Evolutionary conservation across 306 rosid genomes (phyloP).

Genomic region (Luffa acutangula): DNA sequence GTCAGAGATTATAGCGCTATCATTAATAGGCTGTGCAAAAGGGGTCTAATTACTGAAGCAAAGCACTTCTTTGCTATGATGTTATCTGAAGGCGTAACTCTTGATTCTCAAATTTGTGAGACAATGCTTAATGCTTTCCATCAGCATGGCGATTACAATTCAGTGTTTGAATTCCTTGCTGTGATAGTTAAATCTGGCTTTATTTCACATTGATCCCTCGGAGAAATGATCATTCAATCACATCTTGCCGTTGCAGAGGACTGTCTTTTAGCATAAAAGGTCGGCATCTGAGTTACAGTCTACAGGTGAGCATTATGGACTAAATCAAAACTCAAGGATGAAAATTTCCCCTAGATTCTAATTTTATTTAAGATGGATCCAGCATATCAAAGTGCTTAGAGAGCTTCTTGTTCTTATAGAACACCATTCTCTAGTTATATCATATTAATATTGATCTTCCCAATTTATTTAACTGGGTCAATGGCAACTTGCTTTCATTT

Average conservation of each 20-base stretch:
- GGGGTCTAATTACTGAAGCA: slow-evolving; percentile 26
- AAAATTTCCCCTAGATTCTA: background rate
- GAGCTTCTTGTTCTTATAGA: background rate
- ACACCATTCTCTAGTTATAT: background rate
- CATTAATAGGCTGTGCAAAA: slow-evolving; percentile 45
- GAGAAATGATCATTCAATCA: background rate
- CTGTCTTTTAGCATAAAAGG: background rate
- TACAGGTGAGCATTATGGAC: background rate
- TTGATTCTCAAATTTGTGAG: slow-evolving; percentile 36
- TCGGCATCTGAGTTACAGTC: slow-evolving; percentile 2
- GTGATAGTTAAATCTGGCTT: slow-evolving; percentile 36
- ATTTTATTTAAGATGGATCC: background rate
- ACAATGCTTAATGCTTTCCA: slow-evolving; percentile 27
- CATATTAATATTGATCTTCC: background rate
- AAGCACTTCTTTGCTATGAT: slow-evolving; percentile 38
- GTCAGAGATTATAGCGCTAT: slow-evolving; percentile 36
- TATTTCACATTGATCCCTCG: slow-evolving; percentile 14
- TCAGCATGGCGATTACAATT: slow-evolving; percentile 14
- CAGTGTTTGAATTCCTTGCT: slow-evolving; percentile 28
- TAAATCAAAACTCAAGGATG: background rate
- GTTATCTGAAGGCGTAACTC: slow-evolving; percentile 30
- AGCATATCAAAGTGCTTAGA: background rate
- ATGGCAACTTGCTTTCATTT: background rate
- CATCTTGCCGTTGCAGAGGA: background rate
- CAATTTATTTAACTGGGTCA: background rate